Percentiles rank a stretch among this genome's conserved stretches.
phyloP scores from a whole-genome alignment of 768 basidiomycete species.

The Pleurotus platypus region DNA sequence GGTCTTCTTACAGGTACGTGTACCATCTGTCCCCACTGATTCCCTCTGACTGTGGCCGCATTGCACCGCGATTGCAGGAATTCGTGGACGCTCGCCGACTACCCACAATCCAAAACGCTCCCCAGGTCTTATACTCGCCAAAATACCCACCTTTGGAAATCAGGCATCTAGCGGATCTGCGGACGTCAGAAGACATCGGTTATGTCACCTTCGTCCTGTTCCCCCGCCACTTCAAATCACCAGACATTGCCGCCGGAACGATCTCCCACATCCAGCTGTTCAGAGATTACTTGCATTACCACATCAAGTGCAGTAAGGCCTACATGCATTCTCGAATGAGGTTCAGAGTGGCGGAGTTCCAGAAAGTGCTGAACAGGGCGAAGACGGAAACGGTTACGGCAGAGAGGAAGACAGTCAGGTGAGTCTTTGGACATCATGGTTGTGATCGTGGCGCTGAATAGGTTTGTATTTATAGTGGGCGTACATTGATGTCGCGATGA shows the following conservation, averaged over 20 bases:
- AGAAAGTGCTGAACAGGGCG: constrained; percentile 92
- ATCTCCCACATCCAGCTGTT: constrained; percentile 96
- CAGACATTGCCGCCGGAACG: constrained; percentile 63
- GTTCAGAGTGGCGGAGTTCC: constrained; percentile 90
- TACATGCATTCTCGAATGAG: constrained; percentile 99
- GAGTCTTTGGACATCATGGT: constrained; percentile 21
- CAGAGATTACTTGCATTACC: constrained; percentile 98
- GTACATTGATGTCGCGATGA: constrained; percentile 55
- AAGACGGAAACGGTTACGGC: constrained; percentile 84
- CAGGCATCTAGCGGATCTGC: constrained; percentile 77
- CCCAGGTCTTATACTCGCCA: constrained; percentile 93
- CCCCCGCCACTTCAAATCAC: constrained; percentile 88
- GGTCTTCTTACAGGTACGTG: constrained; percentile 91
- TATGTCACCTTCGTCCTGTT: constrained; percentile 98
- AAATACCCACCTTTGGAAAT: constrained; percentile 98
- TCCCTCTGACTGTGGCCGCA: background rate
- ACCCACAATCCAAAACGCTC: constrained; percentile 92
- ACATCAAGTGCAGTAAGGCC: constrained; percentile 97
- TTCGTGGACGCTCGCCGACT: constrained; percentile 97
- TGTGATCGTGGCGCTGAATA: background rate
- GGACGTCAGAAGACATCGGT: constrained; percentile 83
- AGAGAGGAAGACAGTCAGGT: constrained; percentile 93
- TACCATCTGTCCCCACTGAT: background rate
- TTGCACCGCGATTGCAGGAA: constrained; percentile 52
- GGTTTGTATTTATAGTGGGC: constrained; percentile 37